Evolutionary conservation across 1,284 basidiomycete genomes (phyloP).

Genomic region (Singerocomus inundabilis): DNA sequence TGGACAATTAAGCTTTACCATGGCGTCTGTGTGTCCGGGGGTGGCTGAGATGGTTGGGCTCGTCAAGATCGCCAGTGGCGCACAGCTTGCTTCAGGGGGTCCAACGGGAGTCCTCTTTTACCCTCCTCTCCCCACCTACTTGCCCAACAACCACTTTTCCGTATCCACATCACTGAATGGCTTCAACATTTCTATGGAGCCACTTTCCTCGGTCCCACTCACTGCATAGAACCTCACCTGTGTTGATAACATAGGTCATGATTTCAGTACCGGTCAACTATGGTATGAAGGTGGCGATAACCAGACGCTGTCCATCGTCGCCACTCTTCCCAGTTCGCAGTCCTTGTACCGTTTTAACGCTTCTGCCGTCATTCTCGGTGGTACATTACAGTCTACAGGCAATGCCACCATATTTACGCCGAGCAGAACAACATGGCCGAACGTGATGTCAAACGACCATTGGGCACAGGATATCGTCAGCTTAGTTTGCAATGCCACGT

Average conservation of each 20-base stretch:
- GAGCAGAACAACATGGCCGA: constrained; percentile 1
- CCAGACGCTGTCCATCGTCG: constrained; percentile 1
- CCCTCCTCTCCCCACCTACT: too few relatives aligned
- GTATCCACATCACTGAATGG: not conserved
- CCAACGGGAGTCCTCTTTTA: too few relatives aligned
- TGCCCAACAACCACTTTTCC: not conserved
- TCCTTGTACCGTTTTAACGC: not conserved
- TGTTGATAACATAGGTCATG: not conserved
- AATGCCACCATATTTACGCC: not conserved
- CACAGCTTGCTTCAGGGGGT: not conserved
- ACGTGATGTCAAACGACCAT: not conserved
- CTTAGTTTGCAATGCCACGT: constrained; percentile 4
- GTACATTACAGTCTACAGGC: too few relatives aligned
- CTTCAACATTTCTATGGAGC: constrained; percentile 6
- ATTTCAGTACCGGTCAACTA: not conserved
- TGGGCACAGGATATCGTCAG: constrained; percentile 1
- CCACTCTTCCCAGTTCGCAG: not conserved
- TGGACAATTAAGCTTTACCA: not conserved
- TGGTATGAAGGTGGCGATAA: constrained; percentile 1
- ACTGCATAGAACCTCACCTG: not conserved
- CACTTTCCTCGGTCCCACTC: not conserved
- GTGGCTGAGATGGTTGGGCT: not conserved
- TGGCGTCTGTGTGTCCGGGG: not conserved
- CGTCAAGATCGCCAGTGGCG: not conserved
- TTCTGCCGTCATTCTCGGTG: too few relatives aligned